Evolutionary conservation across 495 filamentous ascomycete species (phyloP).

Genomic region (Filosporella fistucella): DNA sequence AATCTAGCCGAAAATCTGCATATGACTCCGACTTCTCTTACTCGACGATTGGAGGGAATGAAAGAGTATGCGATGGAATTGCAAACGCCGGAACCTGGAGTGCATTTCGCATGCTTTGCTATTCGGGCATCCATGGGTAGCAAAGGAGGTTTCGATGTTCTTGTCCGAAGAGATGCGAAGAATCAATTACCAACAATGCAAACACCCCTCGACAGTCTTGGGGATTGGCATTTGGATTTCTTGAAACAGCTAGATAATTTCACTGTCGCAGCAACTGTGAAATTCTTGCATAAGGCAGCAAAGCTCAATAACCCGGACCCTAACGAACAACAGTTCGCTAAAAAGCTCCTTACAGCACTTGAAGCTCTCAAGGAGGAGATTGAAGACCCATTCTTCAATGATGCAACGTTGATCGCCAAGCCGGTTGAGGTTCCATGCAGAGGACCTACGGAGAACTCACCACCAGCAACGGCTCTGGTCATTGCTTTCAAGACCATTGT

Average conservation of each 20-base stretch:
- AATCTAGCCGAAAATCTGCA: constrained; percentile 69
- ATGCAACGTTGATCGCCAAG: constrained; percentile 34
- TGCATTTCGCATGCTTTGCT: constrained; percentile 73
- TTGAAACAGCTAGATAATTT: constrained; percentile 17
- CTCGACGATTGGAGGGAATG: constrained; percentile 55
- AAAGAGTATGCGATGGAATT: constrained; percentile 47
- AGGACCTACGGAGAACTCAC: constrained; percentile 14
- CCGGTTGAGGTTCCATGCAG: constrained; percentile 37
- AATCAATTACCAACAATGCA: constrained; percentile 66
- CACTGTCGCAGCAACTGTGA: constrained; percentile 8
- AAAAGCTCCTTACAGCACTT: constrained; percentile 30
- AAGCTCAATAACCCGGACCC: not conserved
- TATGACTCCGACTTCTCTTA: constrained; percentile 51
- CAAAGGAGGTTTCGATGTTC: constrained; percentile 64
- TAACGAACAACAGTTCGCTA: constrained; percentile 31
- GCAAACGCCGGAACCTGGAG: constrained; percentile 55
- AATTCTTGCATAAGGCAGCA: constrained; percentile 3
- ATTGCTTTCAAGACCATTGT: constrained; percentile 40
- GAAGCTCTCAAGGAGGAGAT: constrained; percentile 33
- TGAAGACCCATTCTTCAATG: constrained; percentile 37
- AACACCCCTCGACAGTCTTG: constrained; percentile 51
- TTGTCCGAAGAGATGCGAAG: constrained; percentile 58
- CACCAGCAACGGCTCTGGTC: constrained; percentile 30
- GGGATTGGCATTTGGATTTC: constrained; percentile 49
- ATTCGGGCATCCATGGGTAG: constrained; percentile 50